phyloP scores from a whole-genome alignment of 805 yeast species.

The Candida rishiriensis region DNA sequence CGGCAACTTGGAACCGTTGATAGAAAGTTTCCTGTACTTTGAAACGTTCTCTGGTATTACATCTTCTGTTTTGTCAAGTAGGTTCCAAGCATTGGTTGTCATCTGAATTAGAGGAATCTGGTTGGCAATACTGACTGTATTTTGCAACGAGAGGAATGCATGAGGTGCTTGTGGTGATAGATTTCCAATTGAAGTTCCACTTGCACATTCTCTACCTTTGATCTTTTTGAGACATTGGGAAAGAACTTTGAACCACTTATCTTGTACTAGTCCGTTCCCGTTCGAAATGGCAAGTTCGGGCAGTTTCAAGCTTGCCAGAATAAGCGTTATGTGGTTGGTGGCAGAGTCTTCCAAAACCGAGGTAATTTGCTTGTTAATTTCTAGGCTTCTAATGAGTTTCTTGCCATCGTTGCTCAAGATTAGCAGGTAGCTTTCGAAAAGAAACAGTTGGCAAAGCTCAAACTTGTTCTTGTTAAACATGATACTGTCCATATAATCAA shows the following conservation, averaged over 20 bases:
- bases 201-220: neutral
- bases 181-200: neutral
- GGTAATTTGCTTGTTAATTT: constrained; percentile 18
- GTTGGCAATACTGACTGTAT: constrained; percentile 5
- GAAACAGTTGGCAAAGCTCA: constrained; percentile 12
- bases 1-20: constrained; percentile 40
- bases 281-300: constrained; percentile 21
- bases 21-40: constrained; percentile 32
- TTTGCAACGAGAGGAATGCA: neutral
- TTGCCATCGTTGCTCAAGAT: constrained; percentile 16
- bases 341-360: constrained; percentile 18
- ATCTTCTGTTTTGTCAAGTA: constrained; percentile 29
- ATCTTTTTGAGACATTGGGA: constrained; percentile 15
- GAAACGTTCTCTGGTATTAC: constrained; percentile 37
- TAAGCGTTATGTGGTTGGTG: constrained; percentile 16
- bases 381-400: constrained; percentile 14
- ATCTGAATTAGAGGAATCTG: constrained; percentile 39
- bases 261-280: constrained; percentile 19
- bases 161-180: neutral
- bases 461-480: constrained; percentile 2
- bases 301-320: constrained; percentile 20
- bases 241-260: constrained; percentile 26
- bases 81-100: constrained; percentile 47
- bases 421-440: constrained; percentile 23
- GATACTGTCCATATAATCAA: constrained; percentile 20